Evolutionary conservation across 352 stramenopile species (phyloP).

Genomic region (Pythium plurisporium): DNA sequence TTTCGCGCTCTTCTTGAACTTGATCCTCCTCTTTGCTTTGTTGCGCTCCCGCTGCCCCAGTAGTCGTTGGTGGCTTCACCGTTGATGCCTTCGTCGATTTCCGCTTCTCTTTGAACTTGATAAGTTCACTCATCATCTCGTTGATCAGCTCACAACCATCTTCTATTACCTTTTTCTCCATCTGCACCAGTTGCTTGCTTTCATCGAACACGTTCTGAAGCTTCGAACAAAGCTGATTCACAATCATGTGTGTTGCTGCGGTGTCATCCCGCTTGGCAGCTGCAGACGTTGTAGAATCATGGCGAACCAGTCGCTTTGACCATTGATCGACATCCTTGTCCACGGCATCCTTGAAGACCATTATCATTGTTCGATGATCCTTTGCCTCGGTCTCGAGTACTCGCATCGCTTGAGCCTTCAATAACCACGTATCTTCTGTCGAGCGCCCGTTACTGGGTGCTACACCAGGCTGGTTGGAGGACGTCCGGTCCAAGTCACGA

Average conservation of each 20-base stretch:
- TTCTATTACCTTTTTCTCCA: constrained; percentile 60
- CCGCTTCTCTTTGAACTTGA: constrained; percentile 51
- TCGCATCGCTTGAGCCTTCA: constrained; percentile 53
- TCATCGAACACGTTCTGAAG: constrained; percentile 78
- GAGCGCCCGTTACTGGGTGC: neutral
- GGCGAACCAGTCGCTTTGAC: constrained; percentile 41
- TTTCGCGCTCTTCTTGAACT: constrained; percentile 72
- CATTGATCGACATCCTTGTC: constrained; percentile 80
- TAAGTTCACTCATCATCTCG: constrained; percentile 56
- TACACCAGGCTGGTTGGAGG: neutral
- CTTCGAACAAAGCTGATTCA: constrained; percentile 74
- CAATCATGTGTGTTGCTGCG: constrained; percentile 69
- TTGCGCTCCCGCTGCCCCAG: constrained; percentile 1
- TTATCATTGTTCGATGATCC: constrained; percentile 75
- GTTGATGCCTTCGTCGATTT: constrained; percentile 29
- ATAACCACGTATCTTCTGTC: constrained; percentile 53
- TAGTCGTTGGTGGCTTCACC: constrained; percentile 11
- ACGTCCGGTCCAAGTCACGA: constrained; percentile 47
- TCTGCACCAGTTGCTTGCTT: constrained; percentile 53
- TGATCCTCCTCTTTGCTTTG: constrained; percentile 56
- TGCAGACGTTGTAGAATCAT: constrained; percentile 23
- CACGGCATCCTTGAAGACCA: constrained; percentile 77
- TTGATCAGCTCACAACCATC: constrained; percentile 68
- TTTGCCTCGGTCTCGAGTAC: constrained; percentile 65
- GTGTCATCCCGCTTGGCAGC: constrained; percentile 51